Base-by-base conservation (phyloP, 768 basidiomycete genomes). In the Xanthoconium purpureum region DNA sequence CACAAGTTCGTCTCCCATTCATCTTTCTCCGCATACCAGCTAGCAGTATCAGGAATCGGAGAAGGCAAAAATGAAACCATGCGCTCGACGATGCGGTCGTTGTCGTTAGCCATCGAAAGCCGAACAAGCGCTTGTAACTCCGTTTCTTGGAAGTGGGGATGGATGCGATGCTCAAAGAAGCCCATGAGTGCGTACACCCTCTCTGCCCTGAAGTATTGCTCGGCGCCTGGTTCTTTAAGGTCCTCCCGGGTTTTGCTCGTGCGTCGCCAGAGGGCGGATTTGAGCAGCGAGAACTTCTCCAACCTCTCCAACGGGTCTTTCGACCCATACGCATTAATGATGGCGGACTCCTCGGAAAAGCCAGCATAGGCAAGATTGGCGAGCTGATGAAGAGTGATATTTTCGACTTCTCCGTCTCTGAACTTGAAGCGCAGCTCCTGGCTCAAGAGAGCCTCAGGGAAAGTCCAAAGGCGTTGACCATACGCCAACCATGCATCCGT, bases 51-150 rank as follows among this genome's bases (percentile, higher is more conserved):
- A 6, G 15, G 20, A n/a, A 39, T 36, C 20, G 32, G 12, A 17
- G 30, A 12, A n/a, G 63, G 66, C 0, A 66, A 29, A 33, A 70
- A 43, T 5, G 59, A 67, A 7, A 70, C 44, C 57, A 67, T 68
- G 3, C 60, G 57, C 28, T 70, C 66, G 6, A 58, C 50, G 13
- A 66, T 42, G 6, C 63, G 56, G 7, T 66, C 66, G 3, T 51
- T 66, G 43, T 67, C 60, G 9, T 70, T 68, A 0, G 55, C 68
- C 58, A 70, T 62, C 10, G 67, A 67, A 5, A 67, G 47, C 33
- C 63, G 50, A 3, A 52, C 61, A n/a, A 64, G 52, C 7, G 67
- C 65, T 48, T 69, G 65, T 35, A 64, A 1, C 33, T 61, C 54
- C 15, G 55, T 67, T 35, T 66, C 65, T 36, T 44, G 18, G 15